Percentiles rank a stretch among this genome's conserved stretches.
phyloP scores from a whole-genome alignment of 2,329 filamentous ascomycete genomes.

The Verruconis gallopava region DNA sequence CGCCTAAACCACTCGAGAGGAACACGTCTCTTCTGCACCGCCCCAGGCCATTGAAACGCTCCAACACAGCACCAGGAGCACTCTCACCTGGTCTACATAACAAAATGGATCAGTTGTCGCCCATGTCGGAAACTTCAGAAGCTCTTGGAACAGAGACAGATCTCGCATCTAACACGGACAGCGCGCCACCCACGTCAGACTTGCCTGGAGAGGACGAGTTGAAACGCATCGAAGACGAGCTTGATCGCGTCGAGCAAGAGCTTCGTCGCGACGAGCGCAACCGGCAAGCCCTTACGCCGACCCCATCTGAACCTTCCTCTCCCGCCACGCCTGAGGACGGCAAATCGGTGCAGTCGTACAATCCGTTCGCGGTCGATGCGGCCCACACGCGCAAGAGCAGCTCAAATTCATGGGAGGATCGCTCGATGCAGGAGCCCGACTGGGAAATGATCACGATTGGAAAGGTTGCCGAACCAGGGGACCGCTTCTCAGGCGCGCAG shows the following conservation, averaged over 20 bases:
- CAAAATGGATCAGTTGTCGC: constrained; percentile 1
- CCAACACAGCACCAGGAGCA: constrained; percentile 8
- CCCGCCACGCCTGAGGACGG: constrained; percentile 5
- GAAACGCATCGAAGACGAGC: no score
- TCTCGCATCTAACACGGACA: not conserved
- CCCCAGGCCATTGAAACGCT: constrained; percentile 5
- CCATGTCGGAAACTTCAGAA: constrained; percentile 3
- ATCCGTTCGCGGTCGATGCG: not conserved
- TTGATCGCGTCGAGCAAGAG: no score
- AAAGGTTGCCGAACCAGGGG: constrained; percentile 6
- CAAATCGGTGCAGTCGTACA: not conserved
- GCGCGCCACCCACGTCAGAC: no score
- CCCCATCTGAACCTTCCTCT: constrained; percentile 6
- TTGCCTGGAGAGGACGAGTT: no score
- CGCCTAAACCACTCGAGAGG: not conserved
- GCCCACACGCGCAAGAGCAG: no score
- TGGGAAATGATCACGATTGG: constrained; percentile 11
- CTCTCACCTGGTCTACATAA: constrained; percentile 6
- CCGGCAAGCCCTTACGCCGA: constrained; percentile 3
- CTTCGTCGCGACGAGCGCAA: not conserved
- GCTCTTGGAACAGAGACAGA: not conserved
- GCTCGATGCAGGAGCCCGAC: not conserved
- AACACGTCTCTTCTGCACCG: constrained; percentile 1
- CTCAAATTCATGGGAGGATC: constrained; percentile 1
- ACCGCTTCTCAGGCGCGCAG: not conserved